Percentiles rank a stretch among this genome's conserved stretches.
These are phyloP conservation scores for Raddia distichophylla DNA, from an alignment of 176 grass and related monocot species.

Conservation along the genomic window DNA sequence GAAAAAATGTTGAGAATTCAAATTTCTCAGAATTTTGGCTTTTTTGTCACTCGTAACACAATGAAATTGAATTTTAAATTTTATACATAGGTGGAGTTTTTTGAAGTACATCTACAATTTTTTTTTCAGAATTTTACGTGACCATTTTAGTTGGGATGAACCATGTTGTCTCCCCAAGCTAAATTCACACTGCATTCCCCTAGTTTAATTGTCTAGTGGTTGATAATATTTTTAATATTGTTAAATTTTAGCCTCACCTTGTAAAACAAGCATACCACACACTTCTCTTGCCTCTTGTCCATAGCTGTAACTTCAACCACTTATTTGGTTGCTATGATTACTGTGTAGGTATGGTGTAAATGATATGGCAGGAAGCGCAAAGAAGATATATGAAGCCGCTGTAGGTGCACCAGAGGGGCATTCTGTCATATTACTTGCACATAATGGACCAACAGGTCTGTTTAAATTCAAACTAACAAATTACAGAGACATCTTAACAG, in stretches of 20 bases:
- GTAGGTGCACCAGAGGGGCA: slow-evolving; percentile 57
- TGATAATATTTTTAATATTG: not conserved
- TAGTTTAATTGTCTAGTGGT: slow-evolving; percentile 19
- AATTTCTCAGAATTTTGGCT: too few relatives aligned
- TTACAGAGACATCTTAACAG: not conserved
- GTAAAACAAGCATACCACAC: not conserved
- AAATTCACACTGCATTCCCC: not conserved
- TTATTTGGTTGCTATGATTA: slow-evolving; percentile 3
- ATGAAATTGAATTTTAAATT: too few relatives aligned
- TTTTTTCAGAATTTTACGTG: too few relatives aligned
- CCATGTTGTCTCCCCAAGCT: too few relatives aligned
- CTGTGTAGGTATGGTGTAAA: slow-evolving; percentile 73
- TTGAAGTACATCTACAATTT: too few relatives aligned
- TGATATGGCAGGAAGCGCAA: slow-evolving; percentile 86
- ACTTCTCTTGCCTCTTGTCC: not conserved
- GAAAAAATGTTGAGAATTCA: too few relatives aligned
- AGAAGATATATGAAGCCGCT: slow-evolving; percentile 84
- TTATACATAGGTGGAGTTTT: too few relatives aligned
- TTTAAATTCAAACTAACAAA: slow-evolving; percentile 1
- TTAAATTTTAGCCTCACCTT: slow-evolving; percentile 8
- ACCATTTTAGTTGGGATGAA: too few relatives aligned
- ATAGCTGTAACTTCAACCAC: not conserved
- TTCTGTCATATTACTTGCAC: slow-evolving; percentile 79
- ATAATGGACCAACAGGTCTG: slow-evolving; percentile 97
- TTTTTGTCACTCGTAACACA: too few relatives aligned